These are phyloP conservation scores for barrel medic (Medicago truncatula) DNA, from an alignment of 306 rosid species.

Conservation along the genomic window DNA sequence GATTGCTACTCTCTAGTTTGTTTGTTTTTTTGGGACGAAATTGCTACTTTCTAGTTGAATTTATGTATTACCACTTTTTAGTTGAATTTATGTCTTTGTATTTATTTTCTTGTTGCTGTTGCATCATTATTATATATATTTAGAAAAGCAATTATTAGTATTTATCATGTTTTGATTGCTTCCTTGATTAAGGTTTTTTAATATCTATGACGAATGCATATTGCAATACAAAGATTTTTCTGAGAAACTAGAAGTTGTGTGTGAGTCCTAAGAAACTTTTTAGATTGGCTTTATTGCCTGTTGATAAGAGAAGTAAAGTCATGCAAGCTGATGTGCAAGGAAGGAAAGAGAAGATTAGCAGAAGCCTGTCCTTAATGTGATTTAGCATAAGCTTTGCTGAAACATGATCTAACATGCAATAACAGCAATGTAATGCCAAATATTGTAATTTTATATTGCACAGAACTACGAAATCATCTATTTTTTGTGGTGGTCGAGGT, in stretches of 20 bases:
- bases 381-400: not conserved
- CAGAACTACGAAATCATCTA: not conserved
- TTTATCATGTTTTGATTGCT: too few species aligned
- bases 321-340: conserved; percentile 75
- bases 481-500: too few species aligned
- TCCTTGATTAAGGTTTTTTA: too few species aligned
- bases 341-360: conserved; percentile 61
- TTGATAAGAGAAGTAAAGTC: conserved; percentile 71
- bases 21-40: too few species aligned
- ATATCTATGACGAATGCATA: too few species aligned
- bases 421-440: conserved; percentile 15
- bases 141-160: too few species aligned
- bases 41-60: too few species aligned
- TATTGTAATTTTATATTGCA: conserved; percentile 30
- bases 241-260: conserved; percentile 70
- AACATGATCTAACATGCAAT: not conserved
- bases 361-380: conserved; percentile 5
- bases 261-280: conserved; percentile 94
- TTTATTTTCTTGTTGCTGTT: too few species aligned
- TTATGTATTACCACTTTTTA: too few species aligned
- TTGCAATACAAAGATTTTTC: not conserved
- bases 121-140: too few species aligned
- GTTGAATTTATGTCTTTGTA: too few species aligned
- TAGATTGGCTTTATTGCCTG: conserved; percentile 83
- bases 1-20: too few species aligned